Evolutionary conservation across 106 monocot genomes (phyloP), one percentile per base, ranked within the genome.

Genomic region (Acorus gramineus): DNA sequence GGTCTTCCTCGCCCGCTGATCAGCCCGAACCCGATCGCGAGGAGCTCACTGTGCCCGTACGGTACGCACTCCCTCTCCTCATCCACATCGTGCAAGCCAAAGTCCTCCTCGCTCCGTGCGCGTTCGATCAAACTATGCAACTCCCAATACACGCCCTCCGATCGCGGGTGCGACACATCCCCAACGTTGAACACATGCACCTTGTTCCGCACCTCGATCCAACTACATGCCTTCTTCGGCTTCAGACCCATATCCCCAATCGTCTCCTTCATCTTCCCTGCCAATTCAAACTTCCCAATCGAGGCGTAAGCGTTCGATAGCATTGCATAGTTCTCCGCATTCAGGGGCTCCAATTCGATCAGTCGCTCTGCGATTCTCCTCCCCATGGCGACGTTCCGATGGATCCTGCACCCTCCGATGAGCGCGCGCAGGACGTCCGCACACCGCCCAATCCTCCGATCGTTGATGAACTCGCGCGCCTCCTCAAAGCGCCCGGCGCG

Each of bases 71-170:
- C 86, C 72, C 74, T 83, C 77, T 87, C 83, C 44, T 78, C 74
- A 7, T 87, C 82, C 0, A 86, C 82, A 50, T 87, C 82, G 53
- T 87, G 86, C 62, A 87, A 63, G 64, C 80, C 67, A 43, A 75
- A 87, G 46, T 79, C 78, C 4, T 67, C 63, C 11, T 71, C 64
- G 7, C 28, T 28, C 28, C 28, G 28, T 1, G 28, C 28, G 72
- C 68, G 63, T 71, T 64, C 80, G 28, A 59, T 69, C 71, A 83
- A 55, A 47, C 51, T 5, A 46, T 55, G 13, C n/a, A 80, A 10
- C 66, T 83, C 77, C 80, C 80, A 80, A 42, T 78, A 71, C 53
- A 87, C 75, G 54, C 74, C 62, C 57, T 80, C 65, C 7, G 82
- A 83, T 57, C 82, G 77, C 3, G 86, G 82, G 44, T 86, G 86